These are phyloP conservation scores for Rhizophlyctis rosea DNA, from an alignment of 192 early-diverging fungal genomes.

Conservation along the genomic window DNA sequence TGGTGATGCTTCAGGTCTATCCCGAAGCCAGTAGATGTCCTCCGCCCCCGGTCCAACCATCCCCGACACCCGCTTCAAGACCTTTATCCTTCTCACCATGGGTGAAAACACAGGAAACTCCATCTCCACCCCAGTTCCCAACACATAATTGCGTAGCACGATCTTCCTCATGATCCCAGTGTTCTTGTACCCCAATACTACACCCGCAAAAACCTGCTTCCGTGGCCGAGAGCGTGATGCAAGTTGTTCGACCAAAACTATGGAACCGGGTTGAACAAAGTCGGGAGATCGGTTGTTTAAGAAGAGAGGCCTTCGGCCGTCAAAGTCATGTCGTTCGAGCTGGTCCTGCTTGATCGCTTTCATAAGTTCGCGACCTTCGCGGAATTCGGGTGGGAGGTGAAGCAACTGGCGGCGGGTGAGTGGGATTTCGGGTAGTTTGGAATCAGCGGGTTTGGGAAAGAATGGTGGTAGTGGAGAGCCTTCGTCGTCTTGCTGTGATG, in stretches of 20 bases:
- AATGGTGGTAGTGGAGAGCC: slow-evolving; percentile 32
- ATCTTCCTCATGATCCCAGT: slow-evolving; percentile 48
- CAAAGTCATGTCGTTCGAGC: slow-evolving; percentile 40
- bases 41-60: slow-evolving; percentile 33
- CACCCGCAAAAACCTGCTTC: slow-evolving; percentile 47
- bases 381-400: no score
- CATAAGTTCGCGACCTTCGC: slow-evolving; percentile 34
- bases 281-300: slow-evolving; percentile 16
- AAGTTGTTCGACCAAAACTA: slow-evolving; percentile 49
- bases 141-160: slow-evolving; percentile 43
- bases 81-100: slow-evolving; percentile 43
- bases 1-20: slow-evolving; percentile 31
- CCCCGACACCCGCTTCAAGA: slow-evolving; percentile 41
- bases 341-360: slow-evolving; percentile 45
- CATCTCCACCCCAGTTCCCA: slow-evolving; percentile 53
- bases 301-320: slow-evolving; percentile 41
- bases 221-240: slow-evolving; percentile 40
- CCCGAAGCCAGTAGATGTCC: slow-evolving; percentile 35
- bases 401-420: slow-evolving; percentile 28
- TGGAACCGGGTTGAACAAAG: slow-evolving; percentile 43
- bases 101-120: slow-evolving; percentile 51
- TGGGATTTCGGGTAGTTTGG: slow-evolving; percentile 28
- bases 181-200: slow-evolving; percentile 40
- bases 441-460: slow-evolving; percentile 23
- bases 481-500: no score